Conservation (phyloP, 495 filamentous ascomycete genomes). For the Amniculicola lignicola region DNA sequence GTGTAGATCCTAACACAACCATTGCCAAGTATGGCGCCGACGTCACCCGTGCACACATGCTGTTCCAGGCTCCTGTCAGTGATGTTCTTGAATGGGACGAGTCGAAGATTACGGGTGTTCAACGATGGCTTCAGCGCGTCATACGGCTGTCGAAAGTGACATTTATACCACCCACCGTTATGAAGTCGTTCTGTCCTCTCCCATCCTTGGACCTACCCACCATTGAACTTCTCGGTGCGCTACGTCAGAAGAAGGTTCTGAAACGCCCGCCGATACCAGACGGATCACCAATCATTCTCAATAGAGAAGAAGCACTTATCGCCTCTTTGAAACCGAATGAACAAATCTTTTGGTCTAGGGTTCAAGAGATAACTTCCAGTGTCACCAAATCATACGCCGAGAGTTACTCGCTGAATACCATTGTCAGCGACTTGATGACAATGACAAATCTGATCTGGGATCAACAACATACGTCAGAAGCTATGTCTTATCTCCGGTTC, state of each 20-base stretch:
- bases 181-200: neutral
- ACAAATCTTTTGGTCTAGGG: constrained; percentile 55
- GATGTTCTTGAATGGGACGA: constrained; percentile 88
- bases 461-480: constrained; percentile 32
- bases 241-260: neutral
- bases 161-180: neutral
- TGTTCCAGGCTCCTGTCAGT: constrained; percentile 80
- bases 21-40: constrained; percentile 75
- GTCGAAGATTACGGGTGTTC: constrained; percentile 73
- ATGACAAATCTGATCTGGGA: constrained; percentile 64
- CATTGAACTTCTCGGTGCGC: neutral
- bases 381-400: constrained; percentile 66
- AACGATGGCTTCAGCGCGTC: constrained; percentile 70
- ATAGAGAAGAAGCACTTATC: constrained; percentile 4
- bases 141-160: constrained; percentile 48
- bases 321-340: neutral
- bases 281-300: too few relatives aligned
- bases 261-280: neutral
- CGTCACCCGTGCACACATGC: constrained; percentile 77
- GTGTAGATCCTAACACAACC: constrained; percentile 73
- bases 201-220: neutral
- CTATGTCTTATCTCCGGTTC: constrained; percentile 38
- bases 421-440: constrained; percentile 74
- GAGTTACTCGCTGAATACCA: constrained; percentile 74
- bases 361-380: constrained; percentile 64